Base-by-base conservation (phyloP, 2,329 filamentous ascomycete genomes). In the Colletotrichum coccodes region DNA sequence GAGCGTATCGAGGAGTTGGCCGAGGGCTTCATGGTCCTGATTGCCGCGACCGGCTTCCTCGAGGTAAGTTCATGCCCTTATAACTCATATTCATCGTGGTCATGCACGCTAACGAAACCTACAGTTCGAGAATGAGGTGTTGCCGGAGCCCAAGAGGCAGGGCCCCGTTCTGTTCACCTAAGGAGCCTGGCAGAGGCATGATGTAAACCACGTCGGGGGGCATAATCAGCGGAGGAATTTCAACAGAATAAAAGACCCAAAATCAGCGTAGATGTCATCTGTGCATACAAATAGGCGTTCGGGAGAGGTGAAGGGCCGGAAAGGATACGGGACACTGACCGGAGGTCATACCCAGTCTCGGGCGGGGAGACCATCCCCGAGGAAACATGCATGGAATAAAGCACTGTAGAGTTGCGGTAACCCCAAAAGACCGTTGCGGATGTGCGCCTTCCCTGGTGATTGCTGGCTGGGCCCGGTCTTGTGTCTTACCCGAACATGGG, bases 1-100 rank as follows among this genome's bases (percentile, higher is more conserved):
- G 84, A 90, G 64, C 88, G 89, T 71, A 83, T 97, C 42, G 87
- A 89, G 54, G 94, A 95, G 73, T 80, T 98, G 72, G 93, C 95
- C 6, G 94, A 97, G 78, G 91, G 93, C 53, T 93, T 96, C 76
- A 91, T 95, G 80, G 85, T 96, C 62, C 84, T 98, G 71, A 93
- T 98, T 75, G 87, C 91, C 34, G 90, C 94, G 42, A 97, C 94
- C 11, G 91, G 90, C 49, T 98, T 97, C 79, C 83, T 97, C 61
- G 92, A 98, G 85, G 95, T 97, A 84, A 81, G 89, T 81, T 34
- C 16, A 18, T 28, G 16, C 34, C 4, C 3, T 14, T 16, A 7
- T 3, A 28, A 11, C 6, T 7, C n/a, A 8, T 14, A 4, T 32
- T 23, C 36, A 12, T 21, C 21, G 12, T 16, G 50, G 12, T 7